Evolutionary conservation across 768 basidiomycete species (phyloP).

Genomic region (Ramaria rubella): DNA sequence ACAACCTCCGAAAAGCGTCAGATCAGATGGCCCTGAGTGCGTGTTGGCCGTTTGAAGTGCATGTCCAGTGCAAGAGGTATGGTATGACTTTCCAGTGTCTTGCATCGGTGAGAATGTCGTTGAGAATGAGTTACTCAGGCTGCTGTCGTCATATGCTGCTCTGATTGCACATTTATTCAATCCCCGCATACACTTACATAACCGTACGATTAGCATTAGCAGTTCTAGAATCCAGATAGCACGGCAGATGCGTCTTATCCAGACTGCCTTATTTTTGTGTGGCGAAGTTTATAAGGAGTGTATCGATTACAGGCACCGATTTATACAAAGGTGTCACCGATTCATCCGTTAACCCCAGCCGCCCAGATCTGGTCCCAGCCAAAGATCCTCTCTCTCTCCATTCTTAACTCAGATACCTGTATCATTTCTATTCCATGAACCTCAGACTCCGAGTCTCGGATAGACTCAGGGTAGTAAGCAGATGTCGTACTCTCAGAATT

Average conservation of each 20-base stretch:
- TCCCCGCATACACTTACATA: no score
- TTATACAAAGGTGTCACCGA: no score
- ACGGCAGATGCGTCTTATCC: no score
- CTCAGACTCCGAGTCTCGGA: neutral
- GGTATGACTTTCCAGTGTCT: conserved; percentile 38
- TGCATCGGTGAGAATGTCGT: no score
- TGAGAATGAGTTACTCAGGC: no score
- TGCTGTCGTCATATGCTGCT: no score
- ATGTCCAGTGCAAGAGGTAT: conserved; percentile 36
- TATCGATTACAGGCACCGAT: no score
- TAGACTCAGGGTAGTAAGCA: neutral
- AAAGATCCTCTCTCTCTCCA: neutral
- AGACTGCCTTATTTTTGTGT: no score
- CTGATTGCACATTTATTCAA: no score
- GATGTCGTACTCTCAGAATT: neutral
- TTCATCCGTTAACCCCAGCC: neutral
- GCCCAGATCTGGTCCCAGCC: neutral
- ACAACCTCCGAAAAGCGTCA: conserved; percentile 65
- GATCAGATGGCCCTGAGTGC: conserved; percentile 42
- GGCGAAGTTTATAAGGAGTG: no score
- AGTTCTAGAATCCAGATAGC: no score
- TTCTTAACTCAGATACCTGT: neutral
- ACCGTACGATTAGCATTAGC: no score
- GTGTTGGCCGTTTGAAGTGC: conserved; percentile 52
- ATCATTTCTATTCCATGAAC: neutral